Percentiles rank a stretch among this genome's conserved stretches.
These are phyloP conservation scores for Ophiocordyceps robertsii DNA, from an alignment of 2,329 filamentous ascomycete species.

Conservation along the genomic window DNA sequence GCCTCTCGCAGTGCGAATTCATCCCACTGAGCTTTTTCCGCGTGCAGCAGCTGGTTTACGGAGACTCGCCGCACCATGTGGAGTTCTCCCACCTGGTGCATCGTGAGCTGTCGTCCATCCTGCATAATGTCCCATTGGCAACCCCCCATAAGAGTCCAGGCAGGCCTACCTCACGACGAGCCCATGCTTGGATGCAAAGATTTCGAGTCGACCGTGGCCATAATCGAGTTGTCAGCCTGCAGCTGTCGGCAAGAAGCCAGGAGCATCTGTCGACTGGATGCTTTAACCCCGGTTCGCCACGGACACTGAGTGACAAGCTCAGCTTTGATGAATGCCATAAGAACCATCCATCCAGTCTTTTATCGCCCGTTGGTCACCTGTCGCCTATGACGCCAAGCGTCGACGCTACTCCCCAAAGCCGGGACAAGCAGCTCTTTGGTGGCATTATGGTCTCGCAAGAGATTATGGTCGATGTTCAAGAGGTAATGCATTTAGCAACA, in stretches of 20 bases:
- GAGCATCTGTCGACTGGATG: conserved; percentile 3
- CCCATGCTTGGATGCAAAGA: neutral
- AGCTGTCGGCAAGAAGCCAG: conserved; percentile 4
- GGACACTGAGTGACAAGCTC: conserved; percentile 2
- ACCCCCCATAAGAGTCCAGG: neutral
- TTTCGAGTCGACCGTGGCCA: neutral
- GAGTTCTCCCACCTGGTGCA: conserved; percentile 47
- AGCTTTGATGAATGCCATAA: conserved; percentile 6
- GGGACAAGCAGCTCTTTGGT: conserved; percentile 23
- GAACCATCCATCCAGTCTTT: neutral
- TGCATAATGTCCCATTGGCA: conserved; percentile 6
- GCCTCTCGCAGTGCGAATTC: conserved; percentile 40
- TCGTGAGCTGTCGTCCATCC: conserved; percentile 37
- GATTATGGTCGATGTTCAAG: conserved; percentile 37
- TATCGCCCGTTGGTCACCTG: conserved; percentile 7
- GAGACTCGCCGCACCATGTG: conserved; percentile 31
- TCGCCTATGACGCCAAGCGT: neutral
- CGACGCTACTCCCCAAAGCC: conserved; percentile 5
- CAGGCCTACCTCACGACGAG: neutral
- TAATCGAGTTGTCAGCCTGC: neutral
- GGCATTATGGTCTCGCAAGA: conserved; percentile 52
- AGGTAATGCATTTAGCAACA: conserved; percentile 1
- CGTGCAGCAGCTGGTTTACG: conserved; percentile 48
- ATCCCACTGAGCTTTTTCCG: conserved; percentile 53
- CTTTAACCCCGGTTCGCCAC: conserved; percentile 1